Base-by-base conservation (phyloP, 2,329 filamentous ascomycete genomes). In the Fusarium lyarnte region DNA sequence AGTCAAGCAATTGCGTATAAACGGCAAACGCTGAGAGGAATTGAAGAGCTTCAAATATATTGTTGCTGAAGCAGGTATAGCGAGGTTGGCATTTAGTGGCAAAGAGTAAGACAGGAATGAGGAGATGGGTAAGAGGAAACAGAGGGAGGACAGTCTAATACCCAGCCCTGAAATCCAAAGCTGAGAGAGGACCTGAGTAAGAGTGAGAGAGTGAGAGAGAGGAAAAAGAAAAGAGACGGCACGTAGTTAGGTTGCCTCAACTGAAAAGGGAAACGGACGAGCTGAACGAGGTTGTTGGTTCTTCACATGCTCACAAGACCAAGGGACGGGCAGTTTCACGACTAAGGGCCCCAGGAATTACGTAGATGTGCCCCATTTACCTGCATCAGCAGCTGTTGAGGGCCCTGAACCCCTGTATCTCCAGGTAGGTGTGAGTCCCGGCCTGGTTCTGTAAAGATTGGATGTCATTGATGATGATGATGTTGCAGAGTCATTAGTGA, bases 271-370 rank as follows among this genome's bases (percentile, higher is more conserved):
- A 52, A 53, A 38, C 33, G 49, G 45, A 57, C 21, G 23, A 47
- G 29, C 53, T 33, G 39, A 46, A 57, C 38, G 54, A 41, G 27
- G 27, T 35, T 35, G 53, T 45, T 36, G 29, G 21, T 63, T 66
- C 65, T 74, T 74, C 72, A 74, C 72, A 74, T 74, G 72, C 72
- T 74, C 72, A 74, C 72, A 74, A 74, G 70, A 73, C 70, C 60
- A 39, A 31, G 45, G 52, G 38, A 58, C 49, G 54, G 42, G 43
- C 42, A 52, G 58, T 55, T 51, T 58, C 60, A 53, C 53, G 54
- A 60, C 66, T 60, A 47, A 70, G 66, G 52, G 60, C 43, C 61
- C 66, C 70, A 63, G 54, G 51, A 67, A 66, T 71, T 73, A 73
- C 70, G 70, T 73, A 58, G 70, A 59, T 64, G 35, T 55, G 66